Evolutionary conservation across 495 filamentous ascomycete genomes (phyloP), one percentile per base, ranked within the genome.

Genomic region (Neurospora sp.): DNA sequence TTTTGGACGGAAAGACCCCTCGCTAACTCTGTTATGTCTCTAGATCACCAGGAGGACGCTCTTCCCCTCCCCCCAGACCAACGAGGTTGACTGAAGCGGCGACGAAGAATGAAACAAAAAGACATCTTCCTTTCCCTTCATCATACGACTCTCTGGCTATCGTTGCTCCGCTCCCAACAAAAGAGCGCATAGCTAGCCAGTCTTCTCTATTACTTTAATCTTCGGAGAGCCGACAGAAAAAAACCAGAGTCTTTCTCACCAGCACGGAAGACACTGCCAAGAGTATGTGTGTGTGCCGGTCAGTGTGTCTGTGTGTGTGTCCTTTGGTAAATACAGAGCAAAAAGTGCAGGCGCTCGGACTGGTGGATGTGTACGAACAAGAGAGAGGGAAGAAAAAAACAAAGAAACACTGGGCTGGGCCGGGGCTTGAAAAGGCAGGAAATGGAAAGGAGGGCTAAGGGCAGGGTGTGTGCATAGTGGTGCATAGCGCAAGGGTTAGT

Each of bases 1-100:
- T 37, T 37, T 37, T 37, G 35, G 53, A 16, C 53, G 53, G 12
- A 31, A 61, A 61, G 1, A 14, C 14, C 31, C 53, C 37, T 61
- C 48, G 39, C 68, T 73, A 42, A 68, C 73, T 20, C 69, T 42
- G 39, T 69, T 38, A 2, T 72, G 27, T 41, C 16, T 9, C 7
- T 69, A 83, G 81, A 70, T 83, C 48, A 69, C 71, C n/a, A 73
- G 79, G 46, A 76, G 74, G 40, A 77, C 78, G 40, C 74, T 82
- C 71, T 78, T 78, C 76, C 75, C 75, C 35, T 39, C 46, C 35
- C 75, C 75, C 4, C 73, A 78, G 35, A 70, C 71, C 11, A 38
- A 48, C 46, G 31, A 59, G 31, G 39, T 53, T 14, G 70, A 53
- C 22, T 42, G 37, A 46, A 41, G 41, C 31, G 44, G 46, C 14